phyloP scores from a whole-genome alignment of 2,329 filamentous ascomycete species.

The Colletotrichum sp. region DNA sequence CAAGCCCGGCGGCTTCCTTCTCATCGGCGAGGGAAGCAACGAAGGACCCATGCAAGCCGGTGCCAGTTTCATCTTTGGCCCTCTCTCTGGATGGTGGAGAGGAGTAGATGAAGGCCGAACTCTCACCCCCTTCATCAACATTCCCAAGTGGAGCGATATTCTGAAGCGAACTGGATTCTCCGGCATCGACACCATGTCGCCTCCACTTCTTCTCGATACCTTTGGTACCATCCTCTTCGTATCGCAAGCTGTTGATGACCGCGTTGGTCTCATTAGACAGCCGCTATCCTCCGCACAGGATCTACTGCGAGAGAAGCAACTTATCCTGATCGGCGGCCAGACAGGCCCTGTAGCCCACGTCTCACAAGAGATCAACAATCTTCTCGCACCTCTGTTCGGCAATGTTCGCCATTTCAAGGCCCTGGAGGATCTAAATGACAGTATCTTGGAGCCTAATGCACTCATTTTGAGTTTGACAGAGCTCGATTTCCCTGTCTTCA shows the following conservation, averaged over 20 bases:
- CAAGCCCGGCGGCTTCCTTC: slow-evolving; percentile 34
- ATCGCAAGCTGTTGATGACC: slow-evolving; percentile 21
- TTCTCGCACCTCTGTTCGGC: background rate
- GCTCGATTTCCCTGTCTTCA: slow-evolving; percentile 27
- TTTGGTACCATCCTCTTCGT: slow-evolving; percentile 23
- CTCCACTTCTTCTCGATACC: background rate
- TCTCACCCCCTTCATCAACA: background rate
- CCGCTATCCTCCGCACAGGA: background rate
- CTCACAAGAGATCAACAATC: background rate
- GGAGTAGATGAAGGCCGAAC: slow-evolving; percentile 25
- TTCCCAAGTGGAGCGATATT: background rate
- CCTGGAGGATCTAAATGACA: background rate
- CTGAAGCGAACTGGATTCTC: slow-evolving; percentile 4
- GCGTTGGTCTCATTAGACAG: background rate
- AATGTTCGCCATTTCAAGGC: background rate
- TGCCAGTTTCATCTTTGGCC: slow-evolving; percentile 29
- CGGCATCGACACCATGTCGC: background rate
- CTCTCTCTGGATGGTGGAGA: slow-evolving; percentile 34
- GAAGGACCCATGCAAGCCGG: background rate
- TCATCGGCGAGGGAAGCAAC: background rate
- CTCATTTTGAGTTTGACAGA: background rate
- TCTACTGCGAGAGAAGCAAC: background rate
- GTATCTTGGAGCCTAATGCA: background rate
- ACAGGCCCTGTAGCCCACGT: background rate
- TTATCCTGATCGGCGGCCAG: background rate